Percentiles rank a stretch among this genome's conserved stretches.
phyloP scores from a whole-genome alignment of 2,329 filamentous ascomycete species.

The Ceratocystis colombiana region DNA sequence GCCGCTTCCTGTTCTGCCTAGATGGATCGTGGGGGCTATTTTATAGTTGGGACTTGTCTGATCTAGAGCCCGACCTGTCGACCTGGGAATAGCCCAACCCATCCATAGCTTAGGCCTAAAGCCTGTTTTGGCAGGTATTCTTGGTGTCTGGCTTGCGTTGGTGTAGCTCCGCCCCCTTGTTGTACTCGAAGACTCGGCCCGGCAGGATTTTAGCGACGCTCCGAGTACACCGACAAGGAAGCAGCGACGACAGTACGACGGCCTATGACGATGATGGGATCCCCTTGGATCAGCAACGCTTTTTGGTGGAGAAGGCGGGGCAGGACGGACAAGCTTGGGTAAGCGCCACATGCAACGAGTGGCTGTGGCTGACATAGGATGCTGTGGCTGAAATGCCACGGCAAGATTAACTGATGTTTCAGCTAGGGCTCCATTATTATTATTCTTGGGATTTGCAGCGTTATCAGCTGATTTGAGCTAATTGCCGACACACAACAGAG shows the following conservation, averaged over 20 bases:
- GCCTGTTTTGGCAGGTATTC: not conserved
- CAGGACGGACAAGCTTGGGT: not conserved
- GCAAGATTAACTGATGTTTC: not conserved
- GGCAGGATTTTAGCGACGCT: slow-evolving; percentile 1
- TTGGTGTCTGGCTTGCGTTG: not conserved
- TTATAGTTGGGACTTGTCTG: not conserved
- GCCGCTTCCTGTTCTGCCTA: not conserved
- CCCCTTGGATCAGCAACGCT: not conserved
- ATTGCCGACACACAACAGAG: too few species aligned
- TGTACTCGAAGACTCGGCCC: not conserved
- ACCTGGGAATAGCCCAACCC: not conserved
- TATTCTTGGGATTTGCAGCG: not conserved
- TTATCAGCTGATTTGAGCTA: slow-evolving; percentile 4
- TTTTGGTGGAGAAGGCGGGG: not conserved
- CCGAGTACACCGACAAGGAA: not conserved
- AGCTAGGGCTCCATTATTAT: not conserved
- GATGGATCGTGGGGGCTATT: not conserved
- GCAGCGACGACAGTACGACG: not conserved
- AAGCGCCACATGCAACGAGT: not conserved
- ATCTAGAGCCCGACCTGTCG: not conserved
- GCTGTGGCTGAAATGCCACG: not conserved
- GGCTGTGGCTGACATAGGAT: not conserved
- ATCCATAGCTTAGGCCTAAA: not conserved
- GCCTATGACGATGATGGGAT: not conserved
- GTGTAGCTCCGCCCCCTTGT: not conserved